Evolutionary conservation across 148 eudicot genomes (phyloP), one percentile per base, ranked within the genome.

Genomic region (Chenopodium album): DNA sequence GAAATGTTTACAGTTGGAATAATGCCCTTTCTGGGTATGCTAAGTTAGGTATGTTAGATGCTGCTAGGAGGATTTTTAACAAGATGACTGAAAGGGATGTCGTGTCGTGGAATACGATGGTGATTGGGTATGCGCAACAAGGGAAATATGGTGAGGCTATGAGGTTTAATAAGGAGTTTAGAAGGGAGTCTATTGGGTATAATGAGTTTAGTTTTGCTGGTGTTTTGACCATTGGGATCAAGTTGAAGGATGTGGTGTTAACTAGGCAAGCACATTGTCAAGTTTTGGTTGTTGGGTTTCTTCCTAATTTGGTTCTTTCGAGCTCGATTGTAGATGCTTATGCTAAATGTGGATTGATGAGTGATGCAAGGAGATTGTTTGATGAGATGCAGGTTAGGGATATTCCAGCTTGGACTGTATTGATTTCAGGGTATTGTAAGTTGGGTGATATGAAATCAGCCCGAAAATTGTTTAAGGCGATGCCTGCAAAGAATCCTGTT

Each of bases 81-180:
- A 80, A 75, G 81, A 90, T 93, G 94, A 84, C 83, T 4, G 89
- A 89, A 19, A 90, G 75, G 71, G 97, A 93, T 72, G 90, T 89
- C 69, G 94, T 95, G 47, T 86, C 93, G 1, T 95, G 97, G 97
- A 94, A 92, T 85, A 89, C 91, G 29, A 93, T 93, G 95, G 89
- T 90, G 12, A 89, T 93, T 85, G 92, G 88, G 34, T 90, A 87
- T 86, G 94, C 92, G 2, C 88, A 90, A 60, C 63, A 78, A 73
- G 95, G 92, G 56, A 31, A 77, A 60, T 84, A 41, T 77, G 31
- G 78, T n/a, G 90, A 89, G 85, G 93, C 91, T 6, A 63, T 93
- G 77, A 85, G 77, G 87, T 88, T 88, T 81, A 92, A 89, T 82
- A 85, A 70, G 19, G 89, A 88, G 76, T 88, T 93, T 69, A 77